Conservation (phyloP, 345 rosid genomes). For the Lepidium sativum region DNA sequence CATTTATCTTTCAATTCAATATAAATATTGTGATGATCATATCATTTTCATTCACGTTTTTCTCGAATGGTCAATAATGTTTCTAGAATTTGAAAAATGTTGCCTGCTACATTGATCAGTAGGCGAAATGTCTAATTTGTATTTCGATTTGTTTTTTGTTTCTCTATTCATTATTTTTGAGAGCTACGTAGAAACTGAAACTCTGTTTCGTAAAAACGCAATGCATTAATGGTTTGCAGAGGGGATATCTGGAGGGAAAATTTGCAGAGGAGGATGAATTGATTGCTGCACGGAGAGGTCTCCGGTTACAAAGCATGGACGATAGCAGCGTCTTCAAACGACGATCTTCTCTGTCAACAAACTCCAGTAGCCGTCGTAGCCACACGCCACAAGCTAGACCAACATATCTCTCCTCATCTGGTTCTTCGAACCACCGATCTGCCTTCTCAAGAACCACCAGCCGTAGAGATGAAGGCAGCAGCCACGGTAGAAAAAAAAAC, state of each 20-base stretch:
- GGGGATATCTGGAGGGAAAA: constrained; percentile 22
- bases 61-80: background rate
- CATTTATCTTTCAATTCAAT: background rate
- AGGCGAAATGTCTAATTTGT: too few species aligned
- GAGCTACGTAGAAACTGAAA: too few species aligned
- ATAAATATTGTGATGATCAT: background rate
- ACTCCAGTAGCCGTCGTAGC: constrained; percentile 33
- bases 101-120: background rate
- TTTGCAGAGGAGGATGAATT: constrained; percentile 18
- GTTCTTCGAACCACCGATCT: constrained; percentile 17
- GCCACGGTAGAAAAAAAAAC: constrained; percentile 4
- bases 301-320: constrained; percentile 34
- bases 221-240: background rate
- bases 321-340: constrained; percentile 34
- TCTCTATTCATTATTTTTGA: too few species aligned
- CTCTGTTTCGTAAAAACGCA: background rate
- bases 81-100: background rate
- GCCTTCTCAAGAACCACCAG: constrained; percentile 18
- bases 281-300: constrained; percentile 26
- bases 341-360: constrained; percentile 29
- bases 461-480: constrained; percentile 31
- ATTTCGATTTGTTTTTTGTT: too few species aligned
- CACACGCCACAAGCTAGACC: constrained; percentile 40
- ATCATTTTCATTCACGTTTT: background rate
- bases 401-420: constrained; percentile 27